Percentiles rank a stretch among this genome's conserved stretches.
Conservation (phyloP, 73 alveolate genomes). For the Stentor coeruleus region DNA sequence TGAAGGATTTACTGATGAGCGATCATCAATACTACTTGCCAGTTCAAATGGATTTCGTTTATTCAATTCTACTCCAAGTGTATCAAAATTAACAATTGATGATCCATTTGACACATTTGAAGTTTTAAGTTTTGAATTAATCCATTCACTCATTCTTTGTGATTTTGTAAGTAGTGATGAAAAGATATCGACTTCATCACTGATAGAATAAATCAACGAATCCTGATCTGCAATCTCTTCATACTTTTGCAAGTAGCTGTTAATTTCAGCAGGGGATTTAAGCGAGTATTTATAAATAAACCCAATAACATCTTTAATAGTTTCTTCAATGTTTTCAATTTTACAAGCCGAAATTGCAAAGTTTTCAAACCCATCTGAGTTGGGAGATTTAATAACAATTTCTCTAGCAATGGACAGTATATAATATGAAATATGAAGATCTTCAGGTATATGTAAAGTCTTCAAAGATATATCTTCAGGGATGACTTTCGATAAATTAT, state of each 20-base stretch:
- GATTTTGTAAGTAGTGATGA: neutral
- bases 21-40: neutral
- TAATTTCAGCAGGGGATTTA: neutral
- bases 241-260: neutral
- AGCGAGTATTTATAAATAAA: neutral
- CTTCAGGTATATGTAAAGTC: neutral
- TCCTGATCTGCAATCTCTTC: neutral
- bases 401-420: neutral
- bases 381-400: neutral
- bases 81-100: neutral
- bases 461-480: neutral
- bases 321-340: neutral
- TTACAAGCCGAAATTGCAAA: neutral
- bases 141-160: neutral
- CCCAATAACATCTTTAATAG: neutral
- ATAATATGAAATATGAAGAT: neutral
- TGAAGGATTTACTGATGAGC: neutral
- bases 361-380: too few species aligned
- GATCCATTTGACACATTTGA: neutral
- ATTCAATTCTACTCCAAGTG: neutral
- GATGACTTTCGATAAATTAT: neutral
- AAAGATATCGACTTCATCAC: neutral
- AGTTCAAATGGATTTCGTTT: neutral
- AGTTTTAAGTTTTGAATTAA: too few species aligned
- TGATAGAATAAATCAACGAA: neutral